Base-by-base conservation (phyloP, 306 rosid species). In the Hippophae gyantsensis region DNA sequence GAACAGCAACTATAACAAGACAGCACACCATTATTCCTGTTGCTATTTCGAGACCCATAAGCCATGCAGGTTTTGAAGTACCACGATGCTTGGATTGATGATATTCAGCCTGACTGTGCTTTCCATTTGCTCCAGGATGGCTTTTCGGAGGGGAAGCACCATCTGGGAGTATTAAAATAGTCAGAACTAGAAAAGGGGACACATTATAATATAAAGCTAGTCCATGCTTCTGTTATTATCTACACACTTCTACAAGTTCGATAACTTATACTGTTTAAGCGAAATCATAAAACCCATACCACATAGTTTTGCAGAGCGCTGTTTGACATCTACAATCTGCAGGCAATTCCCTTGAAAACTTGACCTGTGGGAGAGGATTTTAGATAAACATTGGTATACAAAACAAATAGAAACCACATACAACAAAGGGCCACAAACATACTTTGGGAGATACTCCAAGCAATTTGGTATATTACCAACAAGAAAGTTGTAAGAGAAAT, bases 341-440 rank as follows among this genome's bases (percentile, higher is more conserved):
- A 93, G 78, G 78, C 99, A 93, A 80, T 93, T 93, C 57, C 97
- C 94, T 82, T 76, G 97, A 72, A 89, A 93, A 77, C 84, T 86
- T 60, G 79, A 56, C 67, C 99, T 93, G 80, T 45, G 70, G 52
- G 66, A 60, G 46, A 72, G 27, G 59, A 54, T 32, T 58, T 43
- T 54, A 43, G 53, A 67, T 68, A 62, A 72, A 43, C 10, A 6
- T 61, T 73, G 68, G 61, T 66, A 63, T 7, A 48, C 69, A 38
- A 40, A 69, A 38, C 32, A 52, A 70, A 65, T 38, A 63, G 52
- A 61, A 48, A 44, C 47, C 54, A 74, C 42, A 26, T 2, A 64
- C 56, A 52, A 67, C 57, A 62, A 47, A 67, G 54, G 70, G 66
- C 60, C 48, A 12, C 8, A 42, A 70, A 50, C 61, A 50, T 69